Evolutionary conservation across 2,329 filamentous ascomycete species (phyloP), one percentile per base, ranked within the genome.

Genomic region (Nothophoma quercina): DNA sequence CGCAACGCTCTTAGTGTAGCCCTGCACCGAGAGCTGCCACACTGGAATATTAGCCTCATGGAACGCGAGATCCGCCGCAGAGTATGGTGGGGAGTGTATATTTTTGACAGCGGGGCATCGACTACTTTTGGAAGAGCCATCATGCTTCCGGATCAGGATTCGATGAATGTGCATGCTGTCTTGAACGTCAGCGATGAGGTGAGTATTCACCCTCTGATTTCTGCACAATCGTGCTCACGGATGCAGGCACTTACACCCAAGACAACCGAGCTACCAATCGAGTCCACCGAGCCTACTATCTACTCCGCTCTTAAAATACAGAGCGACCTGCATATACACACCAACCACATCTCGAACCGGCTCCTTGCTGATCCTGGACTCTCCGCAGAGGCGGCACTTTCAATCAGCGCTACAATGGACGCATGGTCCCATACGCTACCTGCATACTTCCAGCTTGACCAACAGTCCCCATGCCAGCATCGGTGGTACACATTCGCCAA

Each of bases 51-150:
- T 18, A 64, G 60, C 23, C 56, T 65, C 9, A 56, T 65, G 23
- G 64, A 67, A 35, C 62, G 64, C 16, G 64, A 67, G 39, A 59
- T 59, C 7, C 54, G 64, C 39, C 60, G 64, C 13, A 51, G 64
- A 49, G 59, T 63, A 8, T 67, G 62, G 60, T 67, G 64, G 64
- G 62, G 62, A 5, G 16, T 67, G 13, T 67, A 64, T 22, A 64
- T 67, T 7, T 67, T 67, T 38, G 64, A 67, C 22, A 67, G 64
- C 30, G 64, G 64, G 18, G 64, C 64, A 10, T 67, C 64, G 16
- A 67, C 61, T 1, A 67, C 64, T 7, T 65, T 67, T 15, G 64
- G 62, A 7, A 56, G 64, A 33, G 59, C 62, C 2, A 55, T 67
- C 18, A 64, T 67, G 62, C 38, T 67, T 13, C 64, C 64, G 21